Percentiles rank a stretch among this genome's conserved stretches.
phyloP scores from a whole-genome alignment of 2,329 filamentous ascomycete species.

The Calonectria crousiana region DNA sequence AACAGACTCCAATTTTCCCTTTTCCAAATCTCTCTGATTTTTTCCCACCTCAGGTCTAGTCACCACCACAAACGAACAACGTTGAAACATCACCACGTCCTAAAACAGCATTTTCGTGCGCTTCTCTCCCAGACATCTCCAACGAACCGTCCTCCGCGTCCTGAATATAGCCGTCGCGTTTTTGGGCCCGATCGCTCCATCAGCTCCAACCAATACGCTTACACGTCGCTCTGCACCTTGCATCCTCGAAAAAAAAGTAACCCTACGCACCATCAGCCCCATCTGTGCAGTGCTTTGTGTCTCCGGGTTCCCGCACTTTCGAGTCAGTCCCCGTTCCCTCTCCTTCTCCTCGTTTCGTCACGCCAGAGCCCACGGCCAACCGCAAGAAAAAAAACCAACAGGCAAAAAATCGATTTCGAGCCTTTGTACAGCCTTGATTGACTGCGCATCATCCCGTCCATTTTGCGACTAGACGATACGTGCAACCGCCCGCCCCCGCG shows the following conservation, averaged over 20 bases:
- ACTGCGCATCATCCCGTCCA: conserved; percentile 32
- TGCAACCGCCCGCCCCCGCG: conserved; percentile 32
- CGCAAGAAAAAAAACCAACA: conserved; percentile 25
- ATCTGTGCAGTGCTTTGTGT: conserved; percentile 38
- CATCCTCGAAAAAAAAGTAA: conserved; percentile 34
- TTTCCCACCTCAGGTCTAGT: conserved; percentile 48
- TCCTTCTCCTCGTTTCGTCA: conserved; percentile 32
- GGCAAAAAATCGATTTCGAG: conserved; percentile 31
- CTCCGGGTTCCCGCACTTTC: conserved; percentile 30
- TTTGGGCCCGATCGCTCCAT: conserved; percentile 15
- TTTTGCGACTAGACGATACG: conserved; percentile 40
- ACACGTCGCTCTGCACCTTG: conserved; percentile 36
- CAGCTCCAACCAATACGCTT: conserved; percentile 25
- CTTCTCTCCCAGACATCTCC: conserved; percentile 31
- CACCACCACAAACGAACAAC: conserved; percentile 46
- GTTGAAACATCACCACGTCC: conserved; percentile 32
- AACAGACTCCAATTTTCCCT: conserved; percentile 47
- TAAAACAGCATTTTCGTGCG: conserved; percentile 21
- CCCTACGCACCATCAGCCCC: conserved; percentile 30
- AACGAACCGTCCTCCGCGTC: conserved; percentile 20
- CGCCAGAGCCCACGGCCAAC: conserved; percentile 31
- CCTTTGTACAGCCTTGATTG: conserved; percentile 32
- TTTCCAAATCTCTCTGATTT: conserved; percentile 48
- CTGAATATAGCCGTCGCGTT: conserved; percentile 9
- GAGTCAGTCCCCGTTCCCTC: conserved; percentile 29